Conservation (phyloP, 352 stramenopile species). For the Phytophthora cryptogea region DNA sequence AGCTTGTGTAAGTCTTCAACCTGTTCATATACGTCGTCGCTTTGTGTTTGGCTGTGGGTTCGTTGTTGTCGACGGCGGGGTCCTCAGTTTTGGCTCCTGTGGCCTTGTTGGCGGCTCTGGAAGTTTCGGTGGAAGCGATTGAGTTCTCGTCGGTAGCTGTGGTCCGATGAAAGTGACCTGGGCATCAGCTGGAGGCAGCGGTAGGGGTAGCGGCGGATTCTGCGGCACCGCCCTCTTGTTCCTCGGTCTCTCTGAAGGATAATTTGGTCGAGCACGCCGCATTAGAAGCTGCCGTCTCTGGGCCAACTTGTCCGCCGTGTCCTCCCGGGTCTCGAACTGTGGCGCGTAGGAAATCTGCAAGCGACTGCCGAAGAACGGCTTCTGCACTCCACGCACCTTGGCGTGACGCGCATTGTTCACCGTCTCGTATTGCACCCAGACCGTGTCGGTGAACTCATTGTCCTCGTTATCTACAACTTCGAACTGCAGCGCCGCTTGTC, state of each 20-base stretch:
- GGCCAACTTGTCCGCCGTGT: slow-evolving; percentile 67
- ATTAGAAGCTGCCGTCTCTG: slow-evolving; percentile 62
- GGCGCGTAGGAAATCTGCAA: slow-evolving; percentile 69
- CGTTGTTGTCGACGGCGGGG: not conserved
- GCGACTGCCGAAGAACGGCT: slow-evolving; percentile 68
- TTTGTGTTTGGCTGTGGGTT: slow-evolving; percentile 33
- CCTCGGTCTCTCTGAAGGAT: not conserved
- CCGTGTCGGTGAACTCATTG: slow-evolving; percentile 54
- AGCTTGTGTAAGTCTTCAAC: slow-evolving; percentile 46
- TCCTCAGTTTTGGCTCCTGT: slow-evolving; percentile 6
- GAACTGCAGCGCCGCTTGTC: slow-evolving; percentile 29
- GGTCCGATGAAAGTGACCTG: slow-evolving; percentile 53
- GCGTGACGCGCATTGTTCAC: slow-evolving; percentile 77
- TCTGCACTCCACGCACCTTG: slow-evolving; percentile 59
- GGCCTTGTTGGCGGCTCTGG: slow-evolving; percentile 1
- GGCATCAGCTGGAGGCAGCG: slow-evolving; percentile 9
- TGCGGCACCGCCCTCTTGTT: slow-evolving; percentile 3
- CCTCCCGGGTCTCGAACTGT: slow-evolving; percentile 56
- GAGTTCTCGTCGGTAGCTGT: slow-evolving; percentile 31
- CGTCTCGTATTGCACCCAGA: slow-evolving; percentile 80
- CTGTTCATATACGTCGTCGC: slow-evolving; percentile 47
- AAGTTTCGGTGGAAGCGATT: not conserved
- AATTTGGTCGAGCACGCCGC: slow-evolving; percentile 27
- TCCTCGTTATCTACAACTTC: slow-evolving; percentile 20
- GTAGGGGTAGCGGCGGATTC: slow-evolving; percentile 16